Base-by-base conservation (phyloP, 1,139 yeast genomes). In the Suhomyces bribrorum region DNA sequence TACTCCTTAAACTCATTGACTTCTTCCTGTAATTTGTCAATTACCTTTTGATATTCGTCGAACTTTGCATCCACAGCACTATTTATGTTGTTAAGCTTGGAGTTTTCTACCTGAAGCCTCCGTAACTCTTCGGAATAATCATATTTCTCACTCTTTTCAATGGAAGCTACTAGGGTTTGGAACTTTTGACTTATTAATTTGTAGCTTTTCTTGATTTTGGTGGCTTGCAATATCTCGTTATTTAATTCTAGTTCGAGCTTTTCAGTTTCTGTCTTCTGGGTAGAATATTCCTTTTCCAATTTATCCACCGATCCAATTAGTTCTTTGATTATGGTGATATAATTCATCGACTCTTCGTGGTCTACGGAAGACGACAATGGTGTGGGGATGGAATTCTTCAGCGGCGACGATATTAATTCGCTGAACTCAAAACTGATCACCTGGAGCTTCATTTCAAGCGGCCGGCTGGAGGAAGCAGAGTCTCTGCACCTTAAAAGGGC, bases 1-100 rank as follows among this genome's bases (percentile, higher is more conserved):
- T 47, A 37, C 13, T 48, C 47, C 30, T 54, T 55, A 37, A 62
- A 55, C 4, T 57, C 61, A 31, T 58, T 54, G 8, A 67, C 62
- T 33, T 66, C 67, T 4, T 43, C 46, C 45, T 63, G 69, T 34
- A 73, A 56, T 38, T 55, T 59, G 38, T 58, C 64, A 20, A 65
- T 62, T 31, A 57, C 57, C 12, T 41, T 44, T 41, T 67, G 68
- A 42, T 66, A 65, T 32, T 64, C 62, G 16, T 54, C 59, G 26
- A 66, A 56, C 39, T 60, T 63, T 6, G 49, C 38, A 30, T 58
- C 61, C 14, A 59, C 57, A 7, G 44, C 47, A 25, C 43, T 34
- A 23, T 54, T 50, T 7, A 51, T 38, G 8, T 38, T 38, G 2
- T 34, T 30, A 5, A 57, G 40, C 13, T 53, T 45, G 12, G 45